phyloP scores from a whole-genome alignment of 208 protist species.

The Phytomonas francai region DNA sequence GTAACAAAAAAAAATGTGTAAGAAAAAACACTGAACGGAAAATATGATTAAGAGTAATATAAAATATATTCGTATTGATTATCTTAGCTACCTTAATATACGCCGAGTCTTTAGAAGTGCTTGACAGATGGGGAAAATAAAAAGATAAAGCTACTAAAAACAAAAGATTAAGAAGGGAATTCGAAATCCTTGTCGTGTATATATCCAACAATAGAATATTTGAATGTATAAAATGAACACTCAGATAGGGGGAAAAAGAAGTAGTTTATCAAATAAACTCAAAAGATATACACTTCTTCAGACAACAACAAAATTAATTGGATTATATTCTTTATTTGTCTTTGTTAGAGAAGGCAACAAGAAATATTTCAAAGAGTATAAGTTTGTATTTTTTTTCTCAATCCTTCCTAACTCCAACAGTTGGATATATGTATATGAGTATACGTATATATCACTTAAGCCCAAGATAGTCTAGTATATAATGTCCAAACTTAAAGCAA shows the following conservation, averaged over 20 bases:
- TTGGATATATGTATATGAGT: neutral
- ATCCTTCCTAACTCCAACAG: neutral
- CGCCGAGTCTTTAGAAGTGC: neutral
- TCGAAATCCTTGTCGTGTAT: neutral
- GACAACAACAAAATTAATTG: slow-evolving; percentile 3
- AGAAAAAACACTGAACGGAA: neutral
- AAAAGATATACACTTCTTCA: neutral
- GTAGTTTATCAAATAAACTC: neutral
- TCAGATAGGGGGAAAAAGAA: neutral
- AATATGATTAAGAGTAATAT: neutral
- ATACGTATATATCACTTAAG: neutral
- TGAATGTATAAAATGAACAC: neutral
- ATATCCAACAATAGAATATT: neutral
- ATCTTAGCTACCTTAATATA: neutral
- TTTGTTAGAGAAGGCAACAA: neutral
- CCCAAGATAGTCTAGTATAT: neutral
- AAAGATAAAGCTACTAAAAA: neutral
- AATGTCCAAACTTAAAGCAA: neutral
- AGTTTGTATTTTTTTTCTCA: slow-evolving; percentile 2
- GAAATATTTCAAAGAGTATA: slow-evolving; percentile 1
- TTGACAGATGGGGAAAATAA: neutral
- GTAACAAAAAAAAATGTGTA: neutral
- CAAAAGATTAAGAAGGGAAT: neutral
- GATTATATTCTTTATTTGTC: slow-evolving; percentile 8
- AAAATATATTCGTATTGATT: neutral